phyloP scores from a whole-genome alignment of 768 basidiomycete genomes.

The Kondoa subrosea region DNA sequence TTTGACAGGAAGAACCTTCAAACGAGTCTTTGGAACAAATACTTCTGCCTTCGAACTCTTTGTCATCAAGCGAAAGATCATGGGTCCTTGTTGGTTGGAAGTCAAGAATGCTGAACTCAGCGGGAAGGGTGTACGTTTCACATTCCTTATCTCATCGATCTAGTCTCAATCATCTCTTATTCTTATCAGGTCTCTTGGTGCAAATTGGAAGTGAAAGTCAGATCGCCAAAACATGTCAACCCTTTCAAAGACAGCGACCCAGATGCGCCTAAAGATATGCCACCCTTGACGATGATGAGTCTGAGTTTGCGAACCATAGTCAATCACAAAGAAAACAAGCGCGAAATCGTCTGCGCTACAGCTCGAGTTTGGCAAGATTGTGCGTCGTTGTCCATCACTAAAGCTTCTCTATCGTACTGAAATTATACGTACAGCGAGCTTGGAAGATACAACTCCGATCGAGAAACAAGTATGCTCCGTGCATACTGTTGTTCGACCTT shows the following conservation, averaged over 20 bases:
- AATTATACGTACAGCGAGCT: slow-evolving; percentile 43
- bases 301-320: slow-evolving; percentile 74
- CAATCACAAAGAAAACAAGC: slow-evolving; percentile 81
- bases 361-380: slow-evolving; percentile 66
- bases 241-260: slow-evolving; percentile 59
- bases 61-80: slow-evolving; percentile 87
- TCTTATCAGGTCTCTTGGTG: slow-evolving; percentile 79
- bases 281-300: slow-evolving; percentile 80
- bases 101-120: slow-evolving; percentile 53
- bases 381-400: slow-evolving; percentile 31
- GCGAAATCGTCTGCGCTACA: slow-evolving; percentile 77
- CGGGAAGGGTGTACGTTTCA: slow-evolving; percentile 57
- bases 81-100: slow-evolving; percentile 95
- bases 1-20: slow-evolving; percentile 64
- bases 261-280: slow-evolving; percentile 55
- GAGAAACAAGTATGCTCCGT: slow-evolving; percentile 66
- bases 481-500: slow-evolving; percentile 74
- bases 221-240: slow-evolving; percentile 72
- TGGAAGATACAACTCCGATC: slow-evolving; percentile 83
- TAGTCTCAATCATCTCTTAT: neutral
- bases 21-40: slow-evolving; percentile 73
- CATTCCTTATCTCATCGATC: too few relatives aligned
- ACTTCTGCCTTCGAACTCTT: slow-evolving; percentile 85
- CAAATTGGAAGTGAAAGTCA: slow-evolving; percentile 68
- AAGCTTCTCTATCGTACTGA: neutral